Evolutionary conservation across 495 filamentous ascomycete species (phyloP).

Genomic region (Neurospora terricola): DNA sequence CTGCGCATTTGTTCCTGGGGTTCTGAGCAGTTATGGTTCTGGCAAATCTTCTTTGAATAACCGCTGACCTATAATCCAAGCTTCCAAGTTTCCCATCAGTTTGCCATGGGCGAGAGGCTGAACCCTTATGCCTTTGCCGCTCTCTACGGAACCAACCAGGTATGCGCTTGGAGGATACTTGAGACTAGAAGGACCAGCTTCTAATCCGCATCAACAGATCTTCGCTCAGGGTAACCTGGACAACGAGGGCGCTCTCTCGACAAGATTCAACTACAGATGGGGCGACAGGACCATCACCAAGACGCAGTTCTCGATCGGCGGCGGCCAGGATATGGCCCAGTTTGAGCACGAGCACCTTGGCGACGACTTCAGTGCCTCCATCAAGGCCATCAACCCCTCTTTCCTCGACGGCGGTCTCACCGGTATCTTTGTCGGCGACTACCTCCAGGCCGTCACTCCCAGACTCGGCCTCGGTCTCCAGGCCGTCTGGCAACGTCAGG

Average conservation of each 20-base stretch:
- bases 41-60: background rate
- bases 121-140: constrained; percentile 92
- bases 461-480: constrained; percentile 82
- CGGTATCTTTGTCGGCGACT: constrained; percentile 89
- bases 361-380: constrained; percentile 77
- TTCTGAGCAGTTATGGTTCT: background rate
- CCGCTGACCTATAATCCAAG: constrained; percentile 7
- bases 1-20: background rate
- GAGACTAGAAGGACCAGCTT: background rate
- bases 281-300: constrained; percentile 66
- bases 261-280: constrained; percentile 87
- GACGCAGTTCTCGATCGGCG: constrained; percentile 66
- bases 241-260: constrained; percentile 72
- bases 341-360: constrained; percentile 92
- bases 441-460: constrained; percentile 87
- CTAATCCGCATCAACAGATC: constrained; percentile 44
- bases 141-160: constrained; percentile 84
- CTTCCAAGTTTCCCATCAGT: constrained; percentile 95
- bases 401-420: constrained; percentile 82
- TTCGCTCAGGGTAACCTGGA: constrained; percentile 94
- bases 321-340: constrained; percentile 62
- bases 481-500: constrained; percentile 82
- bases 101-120: constrained; percentile 82
- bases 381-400: constrained; percentile 93
- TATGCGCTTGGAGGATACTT: constrained; percentile 32